Percentiles rank a stretch among this genome's conserved stretches.
phyloP scores from a whole-genome alignment of 441 rosid species.

The Gossypium davidsonii region DNA sequence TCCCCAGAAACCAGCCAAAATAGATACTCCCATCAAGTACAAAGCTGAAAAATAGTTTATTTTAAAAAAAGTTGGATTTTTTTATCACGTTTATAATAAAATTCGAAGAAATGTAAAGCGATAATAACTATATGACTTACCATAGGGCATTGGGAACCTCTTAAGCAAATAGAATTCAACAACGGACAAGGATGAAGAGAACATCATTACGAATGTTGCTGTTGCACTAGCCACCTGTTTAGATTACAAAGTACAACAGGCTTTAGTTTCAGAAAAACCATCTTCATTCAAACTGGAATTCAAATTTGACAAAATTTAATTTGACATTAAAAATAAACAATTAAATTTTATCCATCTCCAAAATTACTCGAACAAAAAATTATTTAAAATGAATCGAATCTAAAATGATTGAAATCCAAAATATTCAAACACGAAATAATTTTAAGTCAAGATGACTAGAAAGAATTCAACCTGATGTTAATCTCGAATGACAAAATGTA shows the following conservation, averaged over 20 bases:
- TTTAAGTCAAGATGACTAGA: too few species aligned
- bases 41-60: constrained; percentile 37
- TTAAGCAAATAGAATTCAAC: constrained; percentile 87
- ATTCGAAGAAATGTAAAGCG: background rate
- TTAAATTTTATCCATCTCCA: too few species aligned
- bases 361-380: too few species aligned
- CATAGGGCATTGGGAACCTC: constrained; percentile 87
- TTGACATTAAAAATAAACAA: too few species aligned
- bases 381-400: too few species aligned
- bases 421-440: too few species aligned
- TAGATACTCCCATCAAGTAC: constrained; percentile 57
- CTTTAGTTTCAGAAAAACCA: background rate
- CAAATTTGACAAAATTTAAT: too few species aligned
- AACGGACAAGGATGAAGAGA: constrained; percentile 85
- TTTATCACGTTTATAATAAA: background rate
- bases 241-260: background rate
- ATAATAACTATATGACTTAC: constrained; percentile 25
- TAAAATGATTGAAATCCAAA: too few species aligned
- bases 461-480: background rate
- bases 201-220: constrained; percentile 95
- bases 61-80: background rate
- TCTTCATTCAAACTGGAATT: background rate
- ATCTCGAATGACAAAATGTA: background rate
- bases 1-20: constrained; percentile 88
- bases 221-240: constrained; percentile 91